These are phyloP conservation scores for Saturnispora sekii DNA, from an alignment of 805 yeast species.

Conservation along the genomic window DNA sequence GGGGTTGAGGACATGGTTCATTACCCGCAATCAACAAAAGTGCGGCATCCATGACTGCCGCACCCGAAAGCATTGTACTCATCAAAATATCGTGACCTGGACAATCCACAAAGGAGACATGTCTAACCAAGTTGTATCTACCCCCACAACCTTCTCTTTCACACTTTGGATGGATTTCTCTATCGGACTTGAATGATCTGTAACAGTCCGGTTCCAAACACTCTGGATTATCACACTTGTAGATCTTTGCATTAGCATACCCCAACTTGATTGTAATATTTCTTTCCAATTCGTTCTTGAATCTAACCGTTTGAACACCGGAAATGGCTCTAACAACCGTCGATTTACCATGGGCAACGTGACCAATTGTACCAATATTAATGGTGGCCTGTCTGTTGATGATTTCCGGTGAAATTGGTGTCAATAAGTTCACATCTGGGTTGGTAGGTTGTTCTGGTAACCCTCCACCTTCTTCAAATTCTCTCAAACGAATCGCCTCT, in stretches of 20 bases:
- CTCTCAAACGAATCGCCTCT: slow-evolving; percentile 70
- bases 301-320: slow-evolving; percentile 98
- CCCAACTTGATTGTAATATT: slow-evolving; percentile 97
- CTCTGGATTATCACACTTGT: slow-evolving; percentile 75
- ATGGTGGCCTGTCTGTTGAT: slow-evolving; percentile 98
- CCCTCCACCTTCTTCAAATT: slow-evolving; percentile 97
- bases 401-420: slow-evolving; percentile 89
- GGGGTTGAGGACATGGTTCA: slow-evolving; percentile 99
- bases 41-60: slow-evolving; percentile 99
- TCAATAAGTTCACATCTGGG: slow-evolving; percentile 72
- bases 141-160: slow-evolving; percentile 82
- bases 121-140: slow-evolving; percentile 84
- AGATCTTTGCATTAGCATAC: slow-evolving; percentile 97
- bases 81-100: slow-evolving; percentile 99
- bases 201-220: slow-evolving; percentile 95
- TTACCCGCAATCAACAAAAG: slow-evolving; percentile 92
- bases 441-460: slow-evolving; percentile 91
- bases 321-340: slow-evolving; percentile 97
- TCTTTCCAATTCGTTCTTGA: slow-evolving; percentile 98
- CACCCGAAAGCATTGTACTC: slow-evolving; percentile 99
- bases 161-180: slow-evolving; percentile 90
- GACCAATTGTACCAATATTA: slow-evolving; percentile 98
- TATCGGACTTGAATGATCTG: slow-evolving; percentile 88
- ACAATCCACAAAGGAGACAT: slow-evolving; percentile 97
- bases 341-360: slow-evolving; percentile 98